Evolutionary conservation across 805 yeast genomes (phyloP), one percentile per base, ranked within the genome.

Genomic region (Ogataea salicorniae): DNA sequence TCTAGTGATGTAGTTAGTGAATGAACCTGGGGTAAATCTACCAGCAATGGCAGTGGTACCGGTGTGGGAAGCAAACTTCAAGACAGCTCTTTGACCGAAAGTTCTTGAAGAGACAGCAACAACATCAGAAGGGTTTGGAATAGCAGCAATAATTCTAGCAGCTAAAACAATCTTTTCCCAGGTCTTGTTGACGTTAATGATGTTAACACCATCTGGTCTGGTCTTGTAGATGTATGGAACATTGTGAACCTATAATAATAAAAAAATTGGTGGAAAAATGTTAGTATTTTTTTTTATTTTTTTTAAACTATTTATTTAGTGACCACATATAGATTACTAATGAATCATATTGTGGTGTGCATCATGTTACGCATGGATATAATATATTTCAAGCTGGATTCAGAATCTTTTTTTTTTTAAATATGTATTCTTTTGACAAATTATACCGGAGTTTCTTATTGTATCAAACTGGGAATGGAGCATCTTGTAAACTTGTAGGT

Each of bases 21-120:
- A 94, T 81, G 87, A 84, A 88, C 99, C 99, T 79, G 99, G 99
- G 69, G 99, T 94, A 87, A 94, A 94, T 83, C 99, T 90, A 80
- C 99, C 99, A 68, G 99, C 99, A 80, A 94, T 92, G 74, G 99
- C 91, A 66, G 98, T 92, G 65, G 99, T 97, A 77, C 98, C 98
- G 68, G 98, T 91, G 91, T 94, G 98, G 68, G 97, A 88, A 72
- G 99, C 97, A 72, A 86, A 94, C 83, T 94, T 94, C 77, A 94
- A 85, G 65, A 92, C 99, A 72, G 99, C 99, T 83, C 99, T 94
- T 83, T 94, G 99, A 73, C 99, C 99, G 80, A 87, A 92, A 68
- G 97, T 91, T 84, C 98, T 92, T 68, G 98, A 88, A 61, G 98
- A 91, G 70, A 95, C 89, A 68, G 96, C 98, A 73, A 91, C 98